Base-by-base conservation (phyloP, 2,329 filamentous ascomycete species). In the Colletotrichum agaves region DNA sequence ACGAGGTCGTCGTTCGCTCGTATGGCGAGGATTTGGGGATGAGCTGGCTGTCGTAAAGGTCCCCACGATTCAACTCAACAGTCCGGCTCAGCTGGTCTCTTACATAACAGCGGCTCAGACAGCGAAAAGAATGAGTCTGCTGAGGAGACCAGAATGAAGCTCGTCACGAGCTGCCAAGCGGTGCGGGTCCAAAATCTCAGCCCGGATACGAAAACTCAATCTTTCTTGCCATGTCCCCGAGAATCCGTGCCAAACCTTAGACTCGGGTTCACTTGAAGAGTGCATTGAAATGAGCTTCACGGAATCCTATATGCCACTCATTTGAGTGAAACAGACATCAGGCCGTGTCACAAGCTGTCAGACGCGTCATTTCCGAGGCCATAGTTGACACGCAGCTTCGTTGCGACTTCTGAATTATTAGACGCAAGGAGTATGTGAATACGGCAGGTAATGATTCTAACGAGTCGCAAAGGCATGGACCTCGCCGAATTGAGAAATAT, bases 291-390 rank as follows among this genome's bases (percentile, higher is more conserved):
- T 17, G 37, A 43, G 46, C 35, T 19, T 52, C 37, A 4, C 21
- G 4, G 19, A 41, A 39, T 2, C 10, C 0, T 21, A 19, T 31
- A 49, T 35, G 37, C 46, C 33, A 17, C 33, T 27, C 35, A 33
- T 2, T 33, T 43, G 46, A 49, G 10, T 41, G n/a, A 12, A 43
- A 27, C 31, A 35, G n/a, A 47, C 56, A 49, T 59, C 31, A 23
- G 56, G 17, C 11, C 12, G 19, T 49, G 56, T 43, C 35, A 50
- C 31, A 61, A 43, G 57, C 44, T 43, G 21, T 33, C 57, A 50
- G 12, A 2, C 27, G 11, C n/a, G 8, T 31, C 3, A 46, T 11
- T 23, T 27, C 39, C 53, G 39, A 57, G n/a, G 55, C 27, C n/a
- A 13, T n/a, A 6, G 10, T 17, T 37, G n/a, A 12, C 55, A 37